Evolutionary conservation across 2,329 filamentous ascomycete genomes (phyloP).

Genomic region (Fusarium decemcellulare): DNA sequence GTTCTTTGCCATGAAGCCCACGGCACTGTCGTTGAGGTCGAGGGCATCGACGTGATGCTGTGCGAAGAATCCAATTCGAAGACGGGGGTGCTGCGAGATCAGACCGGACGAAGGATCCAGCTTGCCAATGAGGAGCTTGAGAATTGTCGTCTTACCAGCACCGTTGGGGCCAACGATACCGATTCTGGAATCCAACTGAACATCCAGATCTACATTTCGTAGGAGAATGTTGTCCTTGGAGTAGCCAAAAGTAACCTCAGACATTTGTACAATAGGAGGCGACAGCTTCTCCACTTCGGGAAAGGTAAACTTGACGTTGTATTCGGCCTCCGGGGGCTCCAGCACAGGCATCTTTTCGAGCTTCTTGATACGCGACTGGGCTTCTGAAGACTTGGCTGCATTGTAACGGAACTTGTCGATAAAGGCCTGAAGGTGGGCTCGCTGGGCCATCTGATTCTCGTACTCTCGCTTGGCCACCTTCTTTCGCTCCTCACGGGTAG

Average conservation of each 20-base stretch:
- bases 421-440: slow-evolving; percentile 95
- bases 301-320: slow-evolving; percentile 97
- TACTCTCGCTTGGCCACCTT: slow-evolving; percentile 98
- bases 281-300: slow-evolving; percentile 98
- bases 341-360: slow-evolving; percentile 96
- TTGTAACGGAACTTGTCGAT: slow-evolving; percentile 99
- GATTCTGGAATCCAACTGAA: slow-evolving; percentile 97
- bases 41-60: slow-evolving; percentile 98
- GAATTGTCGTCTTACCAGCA: slow-evolving; percentile 97
- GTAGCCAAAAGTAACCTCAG: slow-evolving; percentile 92
- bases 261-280: slow-evolving; percentile 98
- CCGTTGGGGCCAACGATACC: slow-evolving; percentile 99
- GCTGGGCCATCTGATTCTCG: slow-evolving; percentile 96
- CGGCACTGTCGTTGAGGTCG: slow-evolving; percentile 89
- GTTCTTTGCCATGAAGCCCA: slow-evolving; percentile 94
- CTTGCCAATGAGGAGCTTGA: slow-evolving; percentile 95
- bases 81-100: slow-evolving; percentile 89
- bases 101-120: slow-evolving; percentile 82
- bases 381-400: slow-evolving; percentile 97
- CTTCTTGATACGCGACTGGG: slow-evolving; percentile 99
- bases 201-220: slow-evolving; percentile 90
- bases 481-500: slow-evolving; percentile 95
- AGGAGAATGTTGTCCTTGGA: slow-evolving; percentile 83
- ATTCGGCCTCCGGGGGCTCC: slow-evolving; percentile 91
- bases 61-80: slow-evolving; percentile 96